Conservation (phyloP, 2,329 filamentous ascomycete species). For the Cercospora sp. region DNA sequence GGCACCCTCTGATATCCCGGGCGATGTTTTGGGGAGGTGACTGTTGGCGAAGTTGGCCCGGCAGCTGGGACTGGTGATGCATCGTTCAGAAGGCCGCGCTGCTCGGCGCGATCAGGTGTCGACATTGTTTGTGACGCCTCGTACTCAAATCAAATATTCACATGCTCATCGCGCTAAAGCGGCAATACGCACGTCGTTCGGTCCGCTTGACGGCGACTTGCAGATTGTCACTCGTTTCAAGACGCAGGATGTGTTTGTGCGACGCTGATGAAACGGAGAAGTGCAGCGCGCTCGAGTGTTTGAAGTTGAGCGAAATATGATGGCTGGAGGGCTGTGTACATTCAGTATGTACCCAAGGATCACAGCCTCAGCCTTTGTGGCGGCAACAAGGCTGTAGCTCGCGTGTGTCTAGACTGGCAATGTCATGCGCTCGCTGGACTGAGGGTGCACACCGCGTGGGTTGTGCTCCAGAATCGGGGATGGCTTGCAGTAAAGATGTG, state of each 20-base stretch:
- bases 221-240: constrained; percentile 19
- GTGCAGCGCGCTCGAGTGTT: not conserved
- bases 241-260: not conserved
- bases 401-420: constrained; percentile 5
- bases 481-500: not conserved
- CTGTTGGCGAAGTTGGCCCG: not conserved
- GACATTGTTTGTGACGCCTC: constrained; percentile 22
- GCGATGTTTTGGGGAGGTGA: constrained; percentile 32
- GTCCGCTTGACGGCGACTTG: constrained; percentile 4
- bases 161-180: constrained; percentile 10
- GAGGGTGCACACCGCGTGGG: not conserved
- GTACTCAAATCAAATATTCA: constrained; percentile 10
- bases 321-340: constrained; percentile 3
- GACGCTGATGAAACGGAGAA: constrained; percentile 10
- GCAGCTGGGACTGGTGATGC: constrained; percentile 12
- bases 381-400: constrained; percentile 12
- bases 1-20: constrained; percentile 41
- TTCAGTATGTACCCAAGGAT: constrained; percentile 2
- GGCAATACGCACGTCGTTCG: constrained; percentile 11
- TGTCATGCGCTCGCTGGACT: not conserved
- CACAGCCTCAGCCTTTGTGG: constrained; percentile 6
- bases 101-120: constrained; percentile 15
- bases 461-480: constrained; percentile 1
- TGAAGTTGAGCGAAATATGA: constrained; percentile 1
- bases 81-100: constrained; percentile 24